phyloP scores from a whole-genome alignment of 176 grass and related monocot genomes.

The Aegilops longissima region DNA sequence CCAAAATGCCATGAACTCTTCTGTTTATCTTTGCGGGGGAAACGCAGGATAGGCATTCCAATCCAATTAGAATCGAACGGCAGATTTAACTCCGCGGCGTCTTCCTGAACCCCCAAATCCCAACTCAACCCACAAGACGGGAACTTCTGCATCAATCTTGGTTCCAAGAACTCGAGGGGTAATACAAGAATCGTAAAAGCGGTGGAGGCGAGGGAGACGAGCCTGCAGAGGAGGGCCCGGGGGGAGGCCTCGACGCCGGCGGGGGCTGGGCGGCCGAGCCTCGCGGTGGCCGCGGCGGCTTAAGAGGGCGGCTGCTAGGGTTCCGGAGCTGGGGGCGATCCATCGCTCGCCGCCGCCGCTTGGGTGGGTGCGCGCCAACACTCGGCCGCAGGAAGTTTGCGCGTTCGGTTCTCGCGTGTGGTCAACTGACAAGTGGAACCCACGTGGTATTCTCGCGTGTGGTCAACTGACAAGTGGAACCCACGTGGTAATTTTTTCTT shows the following conservation, averaged over 20 bases:
- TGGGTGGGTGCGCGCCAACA: conserved; percentile 41
- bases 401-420: not conserved
- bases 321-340: conserved; percentile 40
- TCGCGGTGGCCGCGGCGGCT: conserved; percentile 17
- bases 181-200: conserved; percentile 1
- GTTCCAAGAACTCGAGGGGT: not conserved
- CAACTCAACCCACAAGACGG: not conserved
- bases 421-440: not conserved
- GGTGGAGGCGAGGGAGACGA: not conserved
- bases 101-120: conserved; percentile 1
- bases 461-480: not conserved
- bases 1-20: not conserved
- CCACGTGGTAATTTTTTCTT: too few relatives aligned
- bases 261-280: not conserved
- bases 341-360: conserved; percentile 29
- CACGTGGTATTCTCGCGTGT: not conserved
- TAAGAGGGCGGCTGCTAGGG: conserved; percentile 31
- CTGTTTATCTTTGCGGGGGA: not conserved
- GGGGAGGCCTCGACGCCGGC: conserved; percentile 15
- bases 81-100: not conserved
- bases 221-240: conserved; percentile 34
- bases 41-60: not conserved
- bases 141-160: not conserved
- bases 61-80: not conserved
- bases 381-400: not conserved